Evolutionary conservation across 148 eudicot species (phyloP).

Genomic region (Rhododendron kiyosumense): DNA sequence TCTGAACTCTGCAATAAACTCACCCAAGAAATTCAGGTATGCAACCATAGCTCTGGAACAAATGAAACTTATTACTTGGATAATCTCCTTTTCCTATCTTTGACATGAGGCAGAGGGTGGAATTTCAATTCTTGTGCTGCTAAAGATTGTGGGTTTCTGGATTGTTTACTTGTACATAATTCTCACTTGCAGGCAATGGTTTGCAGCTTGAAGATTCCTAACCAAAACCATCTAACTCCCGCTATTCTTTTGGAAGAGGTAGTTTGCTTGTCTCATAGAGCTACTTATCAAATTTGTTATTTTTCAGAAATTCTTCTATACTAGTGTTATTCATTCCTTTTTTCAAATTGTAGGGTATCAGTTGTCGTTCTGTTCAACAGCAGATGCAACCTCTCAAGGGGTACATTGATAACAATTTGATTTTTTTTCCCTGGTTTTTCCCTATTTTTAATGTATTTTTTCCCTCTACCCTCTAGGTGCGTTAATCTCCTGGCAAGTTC

Average conservation of each 20-base stretch:
- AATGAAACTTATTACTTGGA: not conserved
- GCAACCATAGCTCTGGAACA: conserved; percentile 6
- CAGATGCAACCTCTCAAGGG: conserved; percentile 33
- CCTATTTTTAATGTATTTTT: not conserved
- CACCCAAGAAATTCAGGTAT: conserved; percentile 65
- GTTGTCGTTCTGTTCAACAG: conserved; percentile 30
- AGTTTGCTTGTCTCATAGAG: conserved; percentile 11
- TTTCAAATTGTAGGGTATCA: conserved; percentile 46
- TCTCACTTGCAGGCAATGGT: conserved; percentile 43
- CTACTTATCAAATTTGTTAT: not conserved
- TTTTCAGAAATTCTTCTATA: not conserved
- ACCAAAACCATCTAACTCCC: conserved; percentile 37
- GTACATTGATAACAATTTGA: conserved; percentile 25
- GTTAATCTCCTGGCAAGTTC: not conserved
- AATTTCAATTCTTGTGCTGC: not conserved
- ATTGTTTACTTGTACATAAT: conserved; percentile 9
- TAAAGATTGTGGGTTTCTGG: not conserved
- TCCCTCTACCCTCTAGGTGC: not conserved
- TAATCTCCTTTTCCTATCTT: not conserved
- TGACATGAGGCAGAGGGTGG: not conserved
- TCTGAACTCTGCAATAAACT: conserved; percentile 46
- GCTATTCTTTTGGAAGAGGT: conserved; percentile 49
- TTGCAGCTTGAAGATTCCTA: conserved; percentile 39
- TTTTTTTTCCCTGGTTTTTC: not conserved
- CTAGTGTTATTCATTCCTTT: conserved; percentile 9